Evolutionary conservation across 164 flowering plant genomes (phyloP), one percentile per base, ranked within the genome.

Genomic region (Dillenia suffruticosa): DNA sequence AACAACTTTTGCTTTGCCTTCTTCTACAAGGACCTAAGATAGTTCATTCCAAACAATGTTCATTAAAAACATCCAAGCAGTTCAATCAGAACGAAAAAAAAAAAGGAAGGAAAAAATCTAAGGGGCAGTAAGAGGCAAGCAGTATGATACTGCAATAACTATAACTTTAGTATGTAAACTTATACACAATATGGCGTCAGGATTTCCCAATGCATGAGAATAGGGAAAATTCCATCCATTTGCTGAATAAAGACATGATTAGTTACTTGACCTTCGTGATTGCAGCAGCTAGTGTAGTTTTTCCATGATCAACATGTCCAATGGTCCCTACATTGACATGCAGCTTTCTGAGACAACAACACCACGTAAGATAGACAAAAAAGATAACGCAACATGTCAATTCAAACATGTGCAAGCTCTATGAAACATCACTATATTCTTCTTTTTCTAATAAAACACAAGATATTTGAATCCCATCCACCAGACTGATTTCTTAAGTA

Each of bases 291-390:
- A 64, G 44, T 44, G 65, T 63, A 12, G 65, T 63, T 26, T 63
- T 63, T 12, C 65, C 65, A 54, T 63, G 65, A 63, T 63, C 65
- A 54, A 53, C 65, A 63, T 63, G 65, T 13, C 65, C 65, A 53
- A 63, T 63, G 16, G 65, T 63, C 16, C 65, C 65, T n/a, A 54
- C 40, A 54, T 63, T 63, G 13, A 55, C 57, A 32, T 55, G 57
- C 13, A 44, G 57, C 40, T 55, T 55, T 45, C 44, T 55, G 44
- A 19, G n/a, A n/a, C n/a, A 13, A 6, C 56, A 53, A 7, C 17
- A 46, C 44, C 14, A 40, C 24, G 49, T 26, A 60, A 60, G 49
- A 46, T 14, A 24, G 54, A 59, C 54, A 44, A 48, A 22, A 59
- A 49, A 46, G 13, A 59, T 48, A 8, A 26, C 15, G 26, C 40